phyloP scores from a whole-genome alignment of 2,329 filamentous ascomycete genomes.

The Purpureocillium takamizusanense region DNA sequence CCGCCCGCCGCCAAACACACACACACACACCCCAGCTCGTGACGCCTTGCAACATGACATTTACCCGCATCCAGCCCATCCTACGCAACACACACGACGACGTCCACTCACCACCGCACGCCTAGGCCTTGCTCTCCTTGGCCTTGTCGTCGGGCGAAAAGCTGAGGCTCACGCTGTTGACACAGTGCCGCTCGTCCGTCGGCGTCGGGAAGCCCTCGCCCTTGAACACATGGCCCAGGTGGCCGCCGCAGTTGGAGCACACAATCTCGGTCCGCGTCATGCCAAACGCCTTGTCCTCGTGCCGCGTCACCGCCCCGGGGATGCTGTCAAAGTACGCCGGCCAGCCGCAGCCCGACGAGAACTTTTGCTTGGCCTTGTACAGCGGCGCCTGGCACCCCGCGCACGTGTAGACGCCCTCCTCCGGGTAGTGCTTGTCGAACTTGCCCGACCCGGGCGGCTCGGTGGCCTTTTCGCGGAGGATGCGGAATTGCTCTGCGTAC shows the following conservation, averaged over 20 bases:
- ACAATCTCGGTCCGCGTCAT: constrained; percentile 90
- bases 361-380: constrained; percentile 91
- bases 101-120: no score
- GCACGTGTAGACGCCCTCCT: constrained; percentile 74
- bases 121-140: constrained; percentile 17
- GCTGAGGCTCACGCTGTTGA: constrained; percentile 85
- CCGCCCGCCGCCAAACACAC: no score
- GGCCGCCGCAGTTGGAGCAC: constrained; percentile 88
- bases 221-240: constrained; percentile 92
- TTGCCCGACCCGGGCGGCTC: constrained; percentile 72
- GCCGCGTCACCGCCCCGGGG: constrained; percentile 78
- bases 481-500: constrained; percentile 80
- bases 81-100: no score
- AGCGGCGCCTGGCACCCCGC: constrained; percentile 79
- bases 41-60: no score
- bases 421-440: constrained; percentile 79
- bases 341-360: constrained; percentile 95
- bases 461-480: constrained; percentile 87
- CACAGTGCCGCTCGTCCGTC: constrained; percentile 93
- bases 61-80: no score
- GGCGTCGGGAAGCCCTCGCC: constrained; percentile 77
- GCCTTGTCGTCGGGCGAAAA: constrained; percentile 60
- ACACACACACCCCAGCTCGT: no score
- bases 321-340: constrained; percentile 96
- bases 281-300: constrained; percentile 67